Percentiles rank a stretch among this genome's conserved stretches.
Evolutionary conservation across 1,284 basidiomycete genomes (phyloP).

Genomic region (Albatrellus sp.): DNA sequence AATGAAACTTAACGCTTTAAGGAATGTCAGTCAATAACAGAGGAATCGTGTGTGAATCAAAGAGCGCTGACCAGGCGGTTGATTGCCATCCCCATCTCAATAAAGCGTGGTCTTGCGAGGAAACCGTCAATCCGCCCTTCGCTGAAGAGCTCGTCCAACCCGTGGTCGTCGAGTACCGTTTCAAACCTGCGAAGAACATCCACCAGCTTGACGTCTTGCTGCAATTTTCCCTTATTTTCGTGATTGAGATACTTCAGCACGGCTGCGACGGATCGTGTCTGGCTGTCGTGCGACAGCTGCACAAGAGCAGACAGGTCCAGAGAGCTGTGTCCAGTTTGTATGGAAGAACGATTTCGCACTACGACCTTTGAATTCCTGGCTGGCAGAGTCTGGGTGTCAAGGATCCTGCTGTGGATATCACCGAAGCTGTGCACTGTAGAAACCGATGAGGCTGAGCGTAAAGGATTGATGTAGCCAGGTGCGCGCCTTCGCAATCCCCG

Average conservation of each 20-base stretch:
- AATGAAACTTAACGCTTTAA: neutral
- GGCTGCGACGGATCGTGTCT: conserved; percentile 12
- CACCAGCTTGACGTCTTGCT: neutral
- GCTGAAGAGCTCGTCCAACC: neutral
- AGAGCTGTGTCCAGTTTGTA: conserved; percentile 7
- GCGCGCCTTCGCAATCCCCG: conserved; percentile 9
- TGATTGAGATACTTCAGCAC: conserved; percentile 6
- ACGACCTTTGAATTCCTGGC: conserved; percentile 4
- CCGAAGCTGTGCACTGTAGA: neutral
- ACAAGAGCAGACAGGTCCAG: conserved; percentile 11
- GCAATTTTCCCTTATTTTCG: neutral
- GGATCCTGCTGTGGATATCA: neutral
- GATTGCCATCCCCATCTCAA: conserved; percentile 15
- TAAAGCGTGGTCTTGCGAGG: conserved; percentile 11
- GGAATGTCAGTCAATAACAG: neutral
- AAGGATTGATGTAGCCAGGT: neutral
- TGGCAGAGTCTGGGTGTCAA: neutral
- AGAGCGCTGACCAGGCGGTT: conserved; percentile 11
- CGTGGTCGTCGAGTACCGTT: neutral
- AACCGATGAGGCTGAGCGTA: neutral
- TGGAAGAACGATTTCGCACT: conserved; percentile 9
- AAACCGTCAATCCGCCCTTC: conserved; percentile 11
- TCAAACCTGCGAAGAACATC: neutral
- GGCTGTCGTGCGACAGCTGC: conserved; percentile 13
- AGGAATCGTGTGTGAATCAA: neutral